Evolutionary conservation across 495 filamentous ascomycete species (phyloP), one percentile per base, ranked within the genome.

Genomic region (Podospora bellae-mahoneyi): DNA sequence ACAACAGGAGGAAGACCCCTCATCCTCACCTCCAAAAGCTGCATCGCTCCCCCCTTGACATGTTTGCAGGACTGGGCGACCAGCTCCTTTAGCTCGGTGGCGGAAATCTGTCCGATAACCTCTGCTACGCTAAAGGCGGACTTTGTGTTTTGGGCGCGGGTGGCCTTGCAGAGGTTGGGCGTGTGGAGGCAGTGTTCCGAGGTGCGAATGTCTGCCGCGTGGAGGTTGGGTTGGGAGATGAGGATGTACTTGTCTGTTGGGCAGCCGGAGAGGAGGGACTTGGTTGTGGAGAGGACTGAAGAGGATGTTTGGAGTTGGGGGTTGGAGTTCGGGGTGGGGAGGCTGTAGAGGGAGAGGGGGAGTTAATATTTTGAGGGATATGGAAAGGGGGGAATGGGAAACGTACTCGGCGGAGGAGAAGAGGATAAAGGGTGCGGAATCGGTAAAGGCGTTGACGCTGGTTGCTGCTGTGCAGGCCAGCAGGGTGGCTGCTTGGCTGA

Each of bases 341-440:
- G 39, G 39, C 39, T 48, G 39, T 48, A 6, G 10, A 39, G 10
- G 10, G 23, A 23, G 55, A 61, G 64, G 48, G 58, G 30, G 32
- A 54, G 69, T 76, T 69, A 74, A 67, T 23, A 60, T 71, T 66
- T 53, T 23, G 10, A 44, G 59, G 32, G 16, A 13, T 23, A 60
- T 4, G 55, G 16, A 15, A 5, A 26, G 54, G 28, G 28, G 28
- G 48, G 26, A 34, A 63, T 34, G 44, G 60, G 27, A 62, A 68
- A 80, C 90, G 55, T 86, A 97, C 92, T 88, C 82, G 62, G 90
- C 87, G 48, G 86, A 90, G 27, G 93, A 96, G 74, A 93, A 88
- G 28, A 97, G 79, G 78, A 97, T 84, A 75, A 96, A 95, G 18
- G 94, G 94, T 57, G 92, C 93, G 0, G 93, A 91, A 73, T 97